A percentile compares a stretch with the other conserved stretches of the same genome.
phyloP scores from a whole-genome alignment of 805 yeast species.

The Saccharomycopsis fibuligera region DNA sequence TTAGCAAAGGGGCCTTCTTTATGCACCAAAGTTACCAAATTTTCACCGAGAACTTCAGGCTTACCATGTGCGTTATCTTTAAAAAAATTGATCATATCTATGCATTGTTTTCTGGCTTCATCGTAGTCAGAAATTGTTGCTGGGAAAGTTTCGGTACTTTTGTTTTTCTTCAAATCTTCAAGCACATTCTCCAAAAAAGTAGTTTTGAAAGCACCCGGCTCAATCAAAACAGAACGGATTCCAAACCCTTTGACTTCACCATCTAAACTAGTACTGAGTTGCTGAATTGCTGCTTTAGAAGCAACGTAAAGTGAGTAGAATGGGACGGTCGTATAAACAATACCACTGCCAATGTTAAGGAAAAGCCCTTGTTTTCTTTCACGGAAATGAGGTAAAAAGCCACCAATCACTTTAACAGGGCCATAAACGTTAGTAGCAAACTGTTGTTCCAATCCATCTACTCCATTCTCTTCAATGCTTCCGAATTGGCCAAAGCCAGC shows the following conservation, averaged over 20 bases:
- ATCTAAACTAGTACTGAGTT: neutral
- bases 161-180: neutral
- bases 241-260: neutral
- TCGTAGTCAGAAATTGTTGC: no score
- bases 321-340: neutral
- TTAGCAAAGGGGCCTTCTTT: no score
- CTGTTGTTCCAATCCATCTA: neutral
- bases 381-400: constrained; percentile 2
- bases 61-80: no score
- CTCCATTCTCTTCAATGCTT: constrained; percentile 1
- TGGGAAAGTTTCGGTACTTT: no score
- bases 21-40: no score
- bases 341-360: neutral
- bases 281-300: neutral
- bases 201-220: neutral
- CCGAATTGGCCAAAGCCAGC: constrained; percentile 11
- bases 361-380: neutral
- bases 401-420: constrained; percentile 2
- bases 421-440: constrained; percentile 5
- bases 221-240: neutral
- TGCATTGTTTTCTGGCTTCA: no score
- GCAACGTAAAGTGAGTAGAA: neutral
- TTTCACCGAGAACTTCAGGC: no score
- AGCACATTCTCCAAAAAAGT: neutral
- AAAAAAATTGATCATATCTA: no score